Conservation (phyloP, 352 stramenopile genomes). For the Pythium dissimile region DNA sequence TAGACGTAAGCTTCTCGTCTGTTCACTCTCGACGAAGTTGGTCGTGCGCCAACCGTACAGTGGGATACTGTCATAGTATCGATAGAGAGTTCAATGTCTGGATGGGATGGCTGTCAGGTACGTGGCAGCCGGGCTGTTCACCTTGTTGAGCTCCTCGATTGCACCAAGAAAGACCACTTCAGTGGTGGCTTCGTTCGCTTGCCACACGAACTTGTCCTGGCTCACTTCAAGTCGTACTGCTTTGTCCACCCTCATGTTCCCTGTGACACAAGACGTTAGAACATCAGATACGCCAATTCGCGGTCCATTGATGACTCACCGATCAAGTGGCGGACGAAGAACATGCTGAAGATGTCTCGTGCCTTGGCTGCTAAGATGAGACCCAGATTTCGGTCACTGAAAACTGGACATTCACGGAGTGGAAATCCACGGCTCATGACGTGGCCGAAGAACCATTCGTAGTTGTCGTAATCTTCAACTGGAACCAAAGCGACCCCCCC, state of each 20-base stretch:
- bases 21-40: too few species aligned
- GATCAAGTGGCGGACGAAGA: constrained; percentile 17
- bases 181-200: constrained; percentile 7
- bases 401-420: constrained; percentile 2
- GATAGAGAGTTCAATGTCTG: too few species aligned
- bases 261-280: too few species aligned
- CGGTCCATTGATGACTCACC: background rate
- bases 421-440: constrained; percentile 12
- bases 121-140: too few species aligned
- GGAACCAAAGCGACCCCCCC: constrained; percentile 14
- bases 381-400: constrained; percentile 19
- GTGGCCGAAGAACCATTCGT: constrained; percentile 19
- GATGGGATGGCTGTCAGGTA: background rate
- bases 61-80: too few species aligned
- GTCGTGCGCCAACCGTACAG: too few species aligned
- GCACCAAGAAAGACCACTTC: constrained; percentile 2
- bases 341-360: constrained; percentile 11
- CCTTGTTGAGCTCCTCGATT: too few species aligned
- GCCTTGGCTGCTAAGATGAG: background rate
- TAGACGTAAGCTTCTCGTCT: too few species aligned
- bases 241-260: constrained; percentile 23
- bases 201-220: constrained; percentile 18
- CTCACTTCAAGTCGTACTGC: background rate
- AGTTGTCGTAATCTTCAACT: constrained; percentile 16
- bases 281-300: too few species aligned